Evolutionary conservation across 257 asterid genomes (phyloP).

Genomic region (Plectranthus barbatus): DNA sequence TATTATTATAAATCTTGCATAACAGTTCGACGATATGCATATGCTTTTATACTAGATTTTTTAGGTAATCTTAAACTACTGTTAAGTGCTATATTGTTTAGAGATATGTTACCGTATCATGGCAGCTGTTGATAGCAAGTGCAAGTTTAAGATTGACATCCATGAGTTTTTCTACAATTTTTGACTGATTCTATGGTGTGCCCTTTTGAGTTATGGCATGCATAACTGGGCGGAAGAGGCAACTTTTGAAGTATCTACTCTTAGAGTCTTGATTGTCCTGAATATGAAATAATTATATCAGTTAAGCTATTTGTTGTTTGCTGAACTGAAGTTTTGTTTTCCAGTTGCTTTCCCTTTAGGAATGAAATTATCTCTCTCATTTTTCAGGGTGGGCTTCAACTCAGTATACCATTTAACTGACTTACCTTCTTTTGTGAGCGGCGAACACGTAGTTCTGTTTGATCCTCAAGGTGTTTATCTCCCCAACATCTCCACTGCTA

Average conservation of each 20-base stretch:
- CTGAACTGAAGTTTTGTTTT: slow-evolving; percentile 8
- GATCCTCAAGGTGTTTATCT: slow-evolving; percentile 95
- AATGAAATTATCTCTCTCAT: slow-evolving; percentile 21
- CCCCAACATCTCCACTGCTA: slow-evolving; percentile 75
- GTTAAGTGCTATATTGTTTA: not conserved
- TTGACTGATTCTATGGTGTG: not conserved
- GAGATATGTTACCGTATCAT: not conserved
- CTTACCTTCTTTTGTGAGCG: slow-evolving; percentile 94
- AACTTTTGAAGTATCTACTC: not conserved
- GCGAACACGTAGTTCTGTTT: slow-evolving; percentile 83
- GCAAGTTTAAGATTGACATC: not conserved
- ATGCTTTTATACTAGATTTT: not conserved
- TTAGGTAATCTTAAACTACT: not conserved
- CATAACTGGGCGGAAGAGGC: not conserved
- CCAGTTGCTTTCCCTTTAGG: slow-evolving; percentile 6
- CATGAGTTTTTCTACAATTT: not conserved
- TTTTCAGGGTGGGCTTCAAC: slow-evolving; percentile 95
- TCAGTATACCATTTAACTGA: slow-evolving; percentile 96
- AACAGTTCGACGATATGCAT: not conserved
- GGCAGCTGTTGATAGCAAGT: not conserved
- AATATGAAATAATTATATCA: not conserved
- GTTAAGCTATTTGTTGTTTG: not conserved
- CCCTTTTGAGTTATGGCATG: not conserved
- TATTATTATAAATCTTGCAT: not conserved
- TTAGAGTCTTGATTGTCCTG: slow-evolving; percentile 4